Conservation (phyloP, 2,329 filamentous ascomycete species). For the Trichoderma simmonsii region DNA sequence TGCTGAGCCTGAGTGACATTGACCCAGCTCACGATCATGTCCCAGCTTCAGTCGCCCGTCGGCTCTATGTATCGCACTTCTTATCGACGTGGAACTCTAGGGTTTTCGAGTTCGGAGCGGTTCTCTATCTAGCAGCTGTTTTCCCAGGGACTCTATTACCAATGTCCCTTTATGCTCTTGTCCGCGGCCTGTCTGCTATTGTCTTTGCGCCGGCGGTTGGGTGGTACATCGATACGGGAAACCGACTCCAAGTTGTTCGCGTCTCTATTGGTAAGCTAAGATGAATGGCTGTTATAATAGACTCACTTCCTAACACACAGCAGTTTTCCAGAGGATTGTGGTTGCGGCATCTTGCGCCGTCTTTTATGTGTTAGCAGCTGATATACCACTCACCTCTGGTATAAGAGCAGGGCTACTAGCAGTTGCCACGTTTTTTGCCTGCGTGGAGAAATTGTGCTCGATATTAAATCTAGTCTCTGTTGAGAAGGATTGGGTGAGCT, state of each 20-base stretch:
- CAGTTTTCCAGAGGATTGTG: conserved; percentile 39
- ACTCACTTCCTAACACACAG: neutral
- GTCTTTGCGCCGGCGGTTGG: conserved; percentile 59
- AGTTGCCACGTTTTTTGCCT: conserved; percentile 47
- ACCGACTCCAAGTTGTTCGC: conserved; percentile 50
- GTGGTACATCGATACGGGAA: conserved; percentile 52
- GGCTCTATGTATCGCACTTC: conserved; percentile 58
- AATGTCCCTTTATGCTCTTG: conserved; percentile 66
- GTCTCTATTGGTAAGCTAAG: conserved; percentile 42
- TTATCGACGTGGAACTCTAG: conserved; percentile 64
- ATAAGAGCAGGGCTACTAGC: neutral
- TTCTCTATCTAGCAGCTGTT: conserved; percentile 55
- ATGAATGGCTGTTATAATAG: neutral
- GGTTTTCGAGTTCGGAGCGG: conserved; percentile 61
- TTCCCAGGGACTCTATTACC: conserved; percentile 60
- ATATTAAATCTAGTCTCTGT: conserved; percentile 65
- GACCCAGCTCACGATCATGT: neutral
- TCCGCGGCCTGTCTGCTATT: conserved; percentile 56
- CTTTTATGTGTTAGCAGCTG: conserved; percentile 35
- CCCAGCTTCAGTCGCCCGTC: conserved; percentile 13
- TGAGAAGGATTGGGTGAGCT: conserved; percentile 64
- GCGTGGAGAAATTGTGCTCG: conserved; percentile 64
- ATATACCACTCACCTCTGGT: neutral
- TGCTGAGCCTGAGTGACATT: neutral
- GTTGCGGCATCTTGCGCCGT: conserved; percentile 48